A percentile compares a stretch with the other conserved stretches of the same genome.
These are phyloP conservation scores for Naegleria lovaniensis DNA, from an alignment of 208 protist species.

Conservation along the genomic window DNA sequence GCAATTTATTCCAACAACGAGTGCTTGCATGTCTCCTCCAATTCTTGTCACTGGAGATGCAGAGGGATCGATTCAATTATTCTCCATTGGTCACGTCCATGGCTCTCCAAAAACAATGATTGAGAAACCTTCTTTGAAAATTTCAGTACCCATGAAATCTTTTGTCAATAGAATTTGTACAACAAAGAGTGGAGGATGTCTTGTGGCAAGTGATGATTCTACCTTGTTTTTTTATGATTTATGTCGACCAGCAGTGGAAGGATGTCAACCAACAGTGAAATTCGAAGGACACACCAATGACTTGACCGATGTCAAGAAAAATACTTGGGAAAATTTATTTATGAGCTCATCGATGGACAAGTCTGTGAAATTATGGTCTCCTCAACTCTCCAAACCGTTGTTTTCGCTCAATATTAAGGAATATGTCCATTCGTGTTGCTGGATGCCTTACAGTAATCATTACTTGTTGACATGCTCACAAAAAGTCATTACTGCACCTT, in stretches of 20 bases:
- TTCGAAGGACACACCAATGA: not conserved
- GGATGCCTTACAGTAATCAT: not conserved
- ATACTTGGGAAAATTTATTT: not conserved
- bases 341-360: not conserved
- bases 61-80: not conserved
- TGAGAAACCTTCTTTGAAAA: not conserved
- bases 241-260: not conserved
- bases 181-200: not conserved
- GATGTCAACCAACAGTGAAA: not conserved
- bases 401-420: not conserved
- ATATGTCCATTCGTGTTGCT: not conserved
- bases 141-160: not conserved
- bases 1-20: not conserved
- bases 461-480: not conserved
- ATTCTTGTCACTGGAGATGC: not conserved
- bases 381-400: not conserved
- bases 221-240: not conserved
- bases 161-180: not conserved
- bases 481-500: not conserved
- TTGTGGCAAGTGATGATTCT: not conserved
- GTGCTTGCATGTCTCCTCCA: not conserved
- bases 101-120: not conserved
- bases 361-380: not conserved
- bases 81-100: not conserved
- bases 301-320: not conserved